Conservation (phyloP, 2,329 filamentous ascomycete genomes). For the Ramularia endophylla region DNA sequence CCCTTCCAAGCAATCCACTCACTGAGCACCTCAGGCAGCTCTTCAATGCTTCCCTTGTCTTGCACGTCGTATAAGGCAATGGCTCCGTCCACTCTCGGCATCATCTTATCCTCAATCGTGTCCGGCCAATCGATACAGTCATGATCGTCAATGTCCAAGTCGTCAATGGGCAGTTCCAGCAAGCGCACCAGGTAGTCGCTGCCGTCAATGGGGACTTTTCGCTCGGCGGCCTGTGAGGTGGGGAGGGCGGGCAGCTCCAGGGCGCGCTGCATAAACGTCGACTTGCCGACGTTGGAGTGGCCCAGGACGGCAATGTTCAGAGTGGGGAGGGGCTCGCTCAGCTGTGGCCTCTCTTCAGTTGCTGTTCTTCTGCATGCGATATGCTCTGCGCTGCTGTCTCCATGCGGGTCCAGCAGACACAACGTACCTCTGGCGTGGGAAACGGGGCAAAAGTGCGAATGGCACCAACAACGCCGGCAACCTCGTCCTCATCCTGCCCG, state of each 20-base stretch:
- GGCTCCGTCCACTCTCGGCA: conserved; percentile 75
- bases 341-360: conserved; percentile 13
- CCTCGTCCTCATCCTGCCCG: conserved; percentile 28
- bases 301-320: conserved; percentile 56
- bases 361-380: conserved; percentile 4
- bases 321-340: conserved; percentile 39
- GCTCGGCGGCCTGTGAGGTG: conserved; percentile 37
- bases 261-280: conserved; percentile 53
- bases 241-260: conserved; percentile 47
- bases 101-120: conserved; percentile 56
- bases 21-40: conserved; percentile 74
- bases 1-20: conserved; percentile 38
- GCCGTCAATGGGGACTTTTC: conserved; percentile 53
- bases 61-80: conserved; percentile 84
- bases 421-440: conserved; percentile 25
- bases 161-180: conserved; percentile 49
- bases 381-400: no score
- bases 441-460: conserved; percentile 24
- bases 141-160: conserved; percentile 46
- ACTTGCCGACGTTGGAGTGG: conserved; percentile 50
- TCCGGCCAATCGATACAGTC: conserved; percentile 53
- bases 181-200: conserved; percentile 52
- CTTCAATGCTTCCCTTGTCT: conserved; percentile 66
- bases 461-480: conserved; percentile 26
- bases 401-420: no score